Evolutionary conservation across 192 early-diverging fungal genomes (phyloP).

Genomic region (Backusella circina): DNA sequence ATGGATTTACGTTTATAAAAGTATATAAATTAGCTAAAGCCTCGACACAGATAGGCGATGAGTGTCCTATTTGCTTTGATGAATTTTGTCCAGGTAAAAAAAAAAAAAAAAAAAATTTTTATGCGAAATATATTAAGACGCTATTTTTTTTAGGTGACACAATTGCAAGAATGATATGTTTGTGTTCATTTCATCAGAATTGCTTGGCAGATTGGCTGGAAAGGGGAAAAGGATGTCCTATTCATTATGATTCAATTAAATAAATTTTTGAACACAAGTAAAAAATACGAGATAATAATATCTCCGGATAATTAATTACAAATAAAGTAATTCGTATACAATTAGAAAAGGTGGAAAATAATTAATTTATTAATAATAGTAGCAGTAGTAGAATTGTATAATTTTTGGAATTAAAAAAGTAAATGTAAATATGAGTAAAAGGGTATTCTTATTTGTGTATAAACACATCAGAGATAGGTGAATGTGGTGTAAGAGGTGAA

Average conservation of each 20-base stretch:
- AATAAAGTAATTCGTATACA: background rate
- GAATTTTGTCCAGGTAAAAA: slow-evolving; percentile 67
- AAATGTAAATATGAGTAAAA: background rate
- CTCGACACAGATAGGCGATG: slow-evolving; percentile 59
- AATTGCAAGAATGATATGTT: slow-evolving; percentile 13
- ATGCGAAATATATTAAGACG: background rate
- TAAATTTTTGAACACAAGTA: background rate
- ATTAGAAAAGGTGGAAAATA: background rate
- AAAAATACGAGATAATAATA: no score
- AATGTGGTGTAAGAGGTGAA: slow-evolving; percentile 13
- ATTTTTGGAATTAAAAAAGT: background rate
- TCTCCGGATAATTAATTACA: background rate
- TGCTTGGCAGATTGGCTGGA: slow-evolving; percentile 4
- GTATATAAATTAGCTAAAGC: slow-evolving; percentile 57
- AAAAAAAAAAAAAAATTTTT: background rate
- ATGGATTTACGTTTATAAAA: background rate
- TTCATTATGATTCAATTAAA: slow-evolving; percentile 7
- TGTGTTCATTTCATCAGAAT: slow-evolving; percentile 2
- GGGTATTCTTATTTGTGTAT: background rate
- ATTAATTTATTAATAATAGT: background rate
- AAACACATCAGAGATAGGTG: background rate
- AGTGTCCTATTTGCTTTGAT: slow-evolving; percentile 91
- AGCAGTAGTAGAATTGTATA: no score
- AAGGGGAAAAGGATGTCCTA: slow-evolving; percentile 12
- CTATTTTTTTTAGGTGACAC: background rate